Conservation (phyloP, 129 eudicot genomes). For the Artemisia argyi region DNA sequence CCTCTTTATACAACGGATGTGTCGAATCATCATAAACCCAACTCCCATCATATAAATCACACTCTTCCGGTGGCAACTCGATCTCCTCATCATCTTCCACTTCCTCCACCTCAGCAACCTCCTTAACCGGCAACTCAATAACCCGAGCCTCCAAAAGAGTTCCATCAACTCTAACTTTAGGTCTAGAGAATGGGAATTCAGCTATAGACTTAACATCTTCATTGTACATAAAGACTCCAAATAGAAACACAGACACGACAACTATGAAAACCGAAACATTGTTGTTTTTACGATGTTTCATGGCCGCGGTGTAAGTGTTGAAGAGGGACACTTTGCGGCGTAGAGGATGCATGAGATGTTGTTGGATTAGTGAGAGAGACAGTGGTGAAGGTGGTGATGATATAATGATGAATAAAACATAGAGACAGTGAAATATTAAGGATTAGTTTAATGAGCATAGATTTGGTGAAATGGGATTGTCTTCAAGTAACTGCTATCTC, state of each 20-base stretch:
- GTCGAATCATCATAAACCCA: slow-evolving; percentile 87
- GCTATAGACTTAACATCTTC: slow-evolving; percentile 92
- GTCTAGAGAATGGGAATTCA: slow-evolving; percentile 70
- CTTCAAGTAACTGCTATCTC: slow-evolving; percentile 52
- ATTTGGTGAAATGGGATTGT: slow-evolving; percentile 86
- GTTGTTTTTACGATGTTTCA: slow-evolving; percentile 69
- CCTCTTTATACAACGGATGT: slow-evolving; percentile 81
- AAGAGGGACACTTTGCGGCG: slow-evolving; percentile 67
- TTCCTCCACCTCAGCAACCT: slow-evolving; percentile 26
- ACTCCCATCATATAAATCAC: slow-evolving; percentile 72
- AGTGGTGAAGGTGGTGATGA: slow-evolving; percentile 24
- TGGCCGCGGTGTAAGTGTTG: slow-evolving; percentile 42
- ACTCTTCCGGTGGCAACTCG: slow-evolving; percentile 75
- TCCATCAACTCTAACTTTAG: slow-evolving; percentile 11
- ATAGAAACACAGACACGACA: slow-evolving; percentile 70
- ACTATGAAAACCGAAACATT: slow-evolving; percentile 65
- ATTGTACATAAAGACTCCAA: slow-evolving; percentile 86
- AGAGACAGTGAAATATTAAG: slow-evolving; percentile 26
- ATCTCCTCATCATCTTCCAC: slow-evolving; percentile 65
- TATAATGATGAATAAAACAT: slow-evolving; percentile 21
- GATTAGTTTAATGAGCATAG: slow-evolving; percentile 29
- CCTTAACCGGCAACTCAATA: slow-evolving; percentile 45
- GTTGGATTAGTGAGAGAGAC: slow-evolving; percentile 17
- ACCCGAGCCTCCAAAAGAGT: slow-evolving; percentile 25
- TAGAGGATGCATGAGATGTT: slow-evolving; percentile 53